Conservation (phyloP, 371 early-diverging fungal species). For the Mortierella polycephala region DNA sequence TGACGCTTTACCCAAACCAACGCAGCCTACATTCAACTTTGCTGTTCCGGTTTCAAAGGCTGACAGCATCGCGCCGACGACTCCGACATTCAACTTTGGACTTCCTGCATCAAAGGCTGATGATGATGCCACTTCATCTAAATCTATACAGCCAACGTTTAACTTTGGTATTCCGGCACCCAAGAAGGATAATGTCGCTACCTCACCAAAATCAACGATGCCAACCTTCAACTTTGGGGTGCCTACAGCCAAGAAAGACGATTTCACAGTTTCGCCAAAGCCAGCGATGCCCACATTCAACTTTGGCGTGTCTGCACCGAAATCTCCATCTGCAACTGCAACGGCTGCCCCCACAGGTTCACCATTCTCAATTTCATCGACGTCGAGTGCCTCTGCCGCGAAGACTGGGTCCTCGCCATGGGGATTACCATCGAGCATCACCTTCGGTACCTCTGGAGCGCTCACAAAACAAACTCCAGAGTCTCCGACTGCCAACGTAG, state of each 20-base stretch:
- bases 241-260: neutral
- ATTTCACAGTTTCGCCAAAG: neutral
- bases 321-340: neutral
- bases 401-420: neutral
- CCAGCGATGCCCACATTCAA: neutral
- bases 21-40: neutral
- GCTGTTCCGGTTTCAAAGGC: neutral
- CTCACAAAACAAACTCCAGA: no score
- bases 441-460: neutral
- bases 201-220: no score
- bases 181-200: neutral
- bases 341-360: neutral
- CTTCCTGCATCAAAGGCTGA: no score
- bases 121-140: neutral
- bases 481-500: no score
- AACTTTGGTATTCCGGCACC: neutral
- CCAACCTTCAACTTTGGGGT: neutral
- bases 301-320: constrained; percentile 2
- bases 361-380: neutral
- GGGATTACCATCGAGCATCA: neutral
- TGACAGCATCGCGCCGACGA: neutral
- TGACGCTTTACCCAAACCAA: neutral
- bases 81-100: neutral
- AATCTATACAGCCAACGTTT: neutral
- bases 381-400: neutral